Conservation (phyloP, 257 asterid genomes). For the Capsicum rhomboideum region DNA sequence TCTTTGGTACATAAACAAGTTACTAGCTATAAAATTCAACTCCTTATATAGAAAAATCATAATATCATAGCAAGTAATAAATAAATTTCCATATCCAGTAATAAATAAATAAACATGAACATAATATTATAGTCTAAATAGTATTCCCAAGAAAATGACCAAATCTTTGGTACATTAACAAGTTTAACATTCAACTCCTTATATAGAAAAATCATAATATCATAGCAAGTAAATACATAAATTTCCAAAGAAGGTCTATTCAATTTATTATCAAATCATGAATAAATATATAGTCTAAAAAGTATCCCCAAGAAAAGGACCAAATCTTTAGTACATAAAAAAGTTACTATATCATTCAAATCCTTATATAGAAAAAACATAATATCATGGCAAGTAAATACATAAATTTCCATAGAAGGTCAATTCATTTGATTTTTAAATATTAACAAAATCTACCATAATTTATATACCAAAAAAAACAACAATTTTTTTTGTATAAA, state of each 20-base stretch:
- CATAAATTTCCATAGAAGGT: neutral
- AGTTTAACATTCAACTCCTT: too few relatives aligned
- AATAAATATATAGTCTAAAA: neutral
- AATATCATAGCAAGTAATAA: neutral
- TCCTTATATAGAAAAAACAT: neutral
- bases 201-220: too few relatives aligned
- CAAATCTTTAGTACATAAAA: neutral
- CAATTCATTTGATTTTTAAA: neutral
- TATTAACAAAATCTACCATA: neutral
- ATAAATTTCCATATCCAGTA: neutral
- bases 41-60: neutral
- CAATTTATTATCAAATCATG: neutral
- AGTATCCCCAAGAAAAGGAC: neutral
- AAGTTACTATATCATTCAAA: neutral
- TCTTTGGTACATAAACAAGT: neutral
- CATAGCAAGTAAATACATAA: neutral
- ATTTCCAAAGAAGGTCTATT: neutral
- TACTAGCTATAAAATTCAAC: neutral
- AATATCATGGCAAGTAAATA: neutral
- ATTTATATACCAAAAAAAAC: neutral
- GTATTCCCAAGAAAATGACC: too few relatives aligned
- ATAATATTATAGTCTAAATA: too few relatives aligned
- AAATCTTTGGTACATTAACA: too few relatives aligned
- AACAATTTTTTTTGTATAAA: neutral
- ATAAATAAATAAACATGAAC: too few relatives aligned